phyloP scores from a whole-genome alignment of 495 filamentous ascomycete genomes.

The Usnea hakonensis region DNA sequence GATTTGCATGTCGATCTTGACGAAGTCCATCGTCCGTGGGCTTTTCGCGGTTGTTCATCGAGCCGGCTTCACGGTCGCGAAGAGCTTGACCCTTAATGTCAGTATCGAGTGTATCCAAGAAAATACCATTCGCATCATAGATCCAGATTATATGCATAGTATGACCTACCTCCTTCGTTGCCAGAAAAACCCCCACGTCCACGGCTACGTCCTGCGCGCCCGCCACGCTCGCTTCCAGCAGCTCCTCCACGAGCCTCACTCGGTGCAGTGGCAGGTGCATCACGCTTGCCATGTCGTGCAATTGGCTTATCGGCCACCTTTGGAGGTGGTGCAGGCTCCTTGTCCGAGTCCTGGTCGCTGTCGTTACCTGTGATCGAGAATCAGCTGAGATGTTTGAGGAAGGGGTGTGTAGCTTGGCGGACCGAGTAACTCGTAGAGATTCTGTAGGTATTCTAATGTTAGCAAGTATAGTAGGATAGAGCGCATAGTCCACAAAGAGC shows the following conservation, averaged over 20 bases:
- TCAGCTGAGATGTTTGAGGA: constrained; percentile 23
- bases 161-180: constrained; percentile 67
- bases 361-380: constrained; percentile 61
- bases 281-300: constrained; percentile 77
- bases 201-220: constrained; percentile 29
- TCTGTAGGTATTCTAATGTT: constrained; percentile 42
- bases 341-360: constrained; percentile 75
- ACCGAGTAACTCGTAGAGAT: constrained; percentile 87
- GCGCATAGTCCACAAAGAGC: neutral
- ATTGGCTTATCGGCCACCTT: constrained; percentile 80
- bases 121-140: constrained; percentile 10
- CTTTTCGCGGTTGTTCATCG: constrained; percentile 74
- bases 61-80: constrained; percentile 82
- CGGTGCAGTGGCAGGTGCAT: constrained; percentile 68
- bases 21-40: constrained; percentile 60
- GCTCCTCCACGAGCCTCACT: constrained; percentile 33
- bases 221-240: constrained; percentile 46
- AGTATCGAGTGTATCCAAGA: neutral
- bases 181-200: constrained; percentile 52
- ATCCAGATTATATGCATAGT: constrained; percentile 19
- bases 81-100: constrained; percentile 54
- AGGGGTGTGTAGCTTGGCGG: constrained; percentile 33
- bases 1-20: constrained; percentile 39
- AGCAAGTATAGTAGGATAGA: constrained; percentile 21
- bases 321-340: constrained; percentile 65